Base-by-base conservation (phyloP, 2,329 filamentous ascomycete genomes). In the Aspergillus hortae region DNA sequence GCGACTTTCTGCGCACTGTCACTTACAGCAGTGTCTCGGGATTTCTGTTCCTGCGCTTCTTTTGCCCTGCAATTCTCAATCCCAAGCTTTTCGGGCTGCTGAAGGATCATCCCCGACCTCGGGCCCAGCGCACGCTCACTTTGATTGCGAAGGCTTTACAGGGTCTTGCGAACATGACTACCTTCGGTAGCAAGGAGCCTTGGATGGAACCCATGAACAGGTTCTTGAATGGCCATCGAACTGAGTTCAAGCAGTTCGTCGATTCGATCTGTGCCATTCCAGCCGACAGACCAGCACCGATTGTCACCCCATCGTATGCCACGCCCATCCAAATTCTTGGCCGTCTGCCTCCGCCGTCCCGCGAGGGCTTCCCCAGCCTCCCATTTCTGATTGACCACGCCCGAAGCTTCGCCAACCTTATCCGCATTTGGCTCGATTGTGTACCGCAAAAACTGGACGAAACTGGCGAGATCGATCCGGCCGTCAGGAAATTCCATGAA, bases 161-260 rank as follows among this genome's bases (percentile, higher is more conserved):
- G 72, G 92, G 90, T 14, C 79, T 97, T 53, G 90, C 91, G 15
- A 96, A 96, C 67, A 80, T 96, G 72, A 89, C 90, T 2, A 90
- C 85, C 0, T 96, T 96, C 66, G 92, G 92, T 38, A 92, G 89
- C 66, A 95, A 96, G 67, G 92, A 97, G 70, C 85, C 88, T n/a
- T 97, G 91, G 90, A 96, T 97, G 92, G 92, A 96, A 73, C 91
- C 91, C 0, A 97, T 97, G 92, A 97, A 96, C 66, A 83, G 82
- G 41, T 96, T 96, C 62, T 76, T 97, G 44, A 80, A 79, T 7
- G 78, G 83, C 1, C 87, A 95, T 64, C 84, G 91, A 17, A 81
- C 87, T 61, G 83, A 88, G 36, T 90, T 96, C 71, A 95, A 92
- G 68, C 82, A 86, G 44, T 96, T 92, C 62, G 87, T 96, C 54